Conservation (phyloP, 306 rosid species). For the Cucumis melo region DNA sequence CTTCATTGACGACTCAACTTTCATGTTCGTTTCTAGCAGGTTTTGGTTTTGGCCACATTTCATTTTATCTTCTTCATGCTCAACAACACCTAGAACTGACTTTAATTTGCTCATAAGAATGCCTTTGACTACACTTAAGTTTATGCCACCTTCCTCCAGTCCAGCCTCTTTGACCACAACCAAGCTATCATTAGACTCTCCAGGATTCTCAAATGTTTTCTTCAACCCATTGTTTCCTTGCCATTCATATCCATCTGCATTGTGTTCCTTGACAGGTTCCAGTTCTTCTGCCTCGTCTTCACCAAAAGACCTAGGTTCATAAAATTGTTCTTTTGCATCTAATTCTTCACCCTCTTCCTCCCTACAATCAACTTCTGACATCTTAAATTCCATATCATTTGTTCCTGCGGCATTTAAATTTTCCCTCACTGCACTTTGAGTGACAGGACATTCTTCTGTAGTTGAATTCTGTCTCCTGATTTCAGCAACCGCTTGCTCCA, state of each 20-base stretch:
- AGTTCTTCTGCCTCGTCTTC: slow-evolving; percentile 14
- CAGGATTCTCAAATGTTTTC: slow-evolving; percentile 21
- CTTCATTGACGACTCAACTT: slow-evolving; percentile 12
- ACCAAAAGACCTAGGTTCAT: slow-evolving; percentile 13
- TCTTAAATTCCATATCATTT: slow-evolving; percentile 14
- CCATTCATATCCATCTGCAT: slow-evolving; percentile 2
- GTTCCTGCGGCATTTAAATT: slow-evolving; percentile 13
- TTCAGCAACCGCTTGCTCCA: slow-evolving; percentile 21
- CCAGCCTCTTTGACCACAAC: slow-evolving; percentile 21
- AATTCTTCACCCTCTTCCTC: slow-evolving; percentile 23
- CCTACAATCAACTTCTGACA: slow-evolving; percentile 20
- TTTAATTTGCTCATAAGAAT: slow-evolving; percentile 14
- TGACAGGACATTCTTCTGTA: slow-evolving; percentile 20
- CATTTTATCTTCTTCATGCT: slow-evolving; percentile 18
- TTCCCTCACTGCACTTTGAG: background rate
- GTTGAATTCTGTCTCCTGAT: slow-evolving; percentile 15
- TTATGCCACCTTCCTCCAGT: slow-evolving; percentile 15
- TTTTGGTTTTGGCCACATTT: slow-evolving; percentile 7
- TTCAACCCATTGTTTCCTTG: slow-evolving; percentile 7
- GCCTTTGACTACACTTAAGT: slow-evolving; percentile 10
- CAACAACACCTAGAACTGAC: slow-evolving; percentile 24
- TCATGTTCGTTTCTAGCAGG: slow-evolving; percentile 21
- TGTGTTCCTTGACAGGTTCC: slow-evolving; percentile 21
- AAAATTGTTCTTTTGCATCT: slow-evolving; percentile 29
- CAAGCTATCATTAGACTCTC: slow-evolving; percentile 19